Percentiles rank a stretch among this genome's conserved stretches.
Conservation (phyloP, 805 yeast species). For the Saccharomycopsis sp. region DNA sequence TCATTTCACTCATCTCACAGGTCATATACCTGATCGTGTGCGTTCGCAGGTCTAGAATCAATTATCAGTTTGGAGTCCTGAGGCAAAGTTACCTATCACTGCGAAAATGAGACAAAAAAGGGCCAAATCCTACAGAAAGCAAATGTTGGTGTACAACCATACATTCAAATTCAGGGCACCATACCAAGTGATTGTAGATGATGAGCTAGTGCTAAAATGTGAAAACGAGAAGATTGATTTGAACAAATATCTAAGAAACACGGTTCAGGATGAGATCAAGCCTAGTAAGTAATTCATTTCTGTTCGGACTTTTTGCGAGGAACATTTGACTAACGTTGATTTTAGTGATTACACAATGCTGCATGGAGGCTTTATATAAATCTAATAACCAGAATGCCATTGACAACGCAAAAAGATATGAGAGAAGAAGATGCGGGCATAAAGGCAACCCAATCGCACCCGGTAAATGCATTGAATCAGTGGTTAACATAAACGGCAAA, state of each 20-base stretch:
- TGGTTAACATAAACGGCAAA: slow-evolving; percentile 62
- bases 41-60: no score
- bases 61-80: not conserved
- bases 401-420: slow-evolving; percentile 72
- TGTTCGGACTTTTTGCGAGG: not conserved
- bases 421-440: slow-evolving; percentile 91
- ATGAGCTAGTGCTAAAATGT: slow-evolving; percentile 62
- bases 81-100: no score
- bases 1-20: not conserved
- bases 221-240: slow-evolving; percentile 66
- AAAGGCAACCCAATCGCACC: slow-evolving; percentile 57
- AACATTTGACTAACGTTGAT: not conserved
- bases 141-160: slow-evolving; percentile 76
- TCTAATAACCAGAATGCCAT: slow-evolving; percentile 71
- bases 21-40: no score
- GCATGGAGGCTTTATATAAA: slow-evolving; percentile 78
- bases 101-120: slow-evolving; percentile 93
- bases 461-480: slow-evolving; percentile 65
- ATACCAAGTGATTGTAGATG: slow-evolving; percentile 83
- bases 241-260: slow-evolving; percentile 70
- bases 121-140: slow-evolving; percentile 90
- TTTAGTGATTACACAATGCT: slow-evolving; percentile 84
- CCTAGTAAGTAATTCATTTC: slow-evolving; percentile 34
- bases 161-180: slow-evolving; percentile 92
- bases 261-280: slow-evolving; percentile 79